Evolutionary conservation across 441 rosid species (phyloP), one percentile per base, ranked within the genome.

Genomic region (Bocquillonia castaneifolia): DNA sequence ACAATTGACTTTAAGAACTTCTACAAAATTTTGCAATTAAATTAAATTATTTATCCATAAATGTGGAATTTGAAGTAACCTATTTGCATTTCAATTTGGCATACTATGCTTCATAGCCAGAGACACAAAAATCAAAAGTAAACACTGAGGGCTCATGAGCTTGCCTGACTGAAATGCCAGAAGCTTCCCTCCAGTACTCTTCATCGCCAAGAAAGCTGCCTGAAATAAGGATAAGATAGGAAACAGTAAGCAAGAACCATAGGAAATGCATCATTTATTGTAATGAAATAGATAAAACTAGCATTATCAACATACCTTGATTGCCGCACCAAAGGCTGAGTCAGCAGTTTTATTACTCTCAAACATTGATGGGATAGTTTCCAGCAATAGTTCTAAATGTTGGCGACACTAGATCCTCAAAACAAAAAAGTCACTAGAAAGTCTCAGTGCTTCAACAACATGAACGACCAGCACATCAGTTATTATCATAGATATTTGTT

Each of bases 321-420:
- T 76, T 66, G 96, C 97, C 54, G 99, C 97, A 81, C 96, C 93
- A 76, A 91, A 91, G 68, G 97, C 89, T 67, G 99, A 93, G 68
- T 91, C 99, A 51, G 91, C 85, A 64, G 76, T 86, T 79, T 72
- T 84, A 80, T 76, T 87, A 77, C 75, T 81, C 81, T 85, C 84
- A 81, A 93, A 93, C 96, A 91, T 91, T 25, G 85, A 72, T 37
- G 99, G 99, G 73, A 91, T 93, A 73, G 79, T 89, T 76, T 93
- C 99, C 79, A 93, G 85, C 81, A 93, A 80, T 39, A 84, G 85
- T 80, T 89, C 97, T 67, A 93, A 77, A 80, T 91, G 90, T 72
- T 86, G 92, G 67, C 89, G 92, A 70, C 97, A 93, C 98, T 93
- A 77, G 28, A 72, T 80, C 74, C 65, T 74, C 71, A 62, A 18